Conservation (phyloP, 1,139 yeast species). For the Suhomyces maxii region DNA sequence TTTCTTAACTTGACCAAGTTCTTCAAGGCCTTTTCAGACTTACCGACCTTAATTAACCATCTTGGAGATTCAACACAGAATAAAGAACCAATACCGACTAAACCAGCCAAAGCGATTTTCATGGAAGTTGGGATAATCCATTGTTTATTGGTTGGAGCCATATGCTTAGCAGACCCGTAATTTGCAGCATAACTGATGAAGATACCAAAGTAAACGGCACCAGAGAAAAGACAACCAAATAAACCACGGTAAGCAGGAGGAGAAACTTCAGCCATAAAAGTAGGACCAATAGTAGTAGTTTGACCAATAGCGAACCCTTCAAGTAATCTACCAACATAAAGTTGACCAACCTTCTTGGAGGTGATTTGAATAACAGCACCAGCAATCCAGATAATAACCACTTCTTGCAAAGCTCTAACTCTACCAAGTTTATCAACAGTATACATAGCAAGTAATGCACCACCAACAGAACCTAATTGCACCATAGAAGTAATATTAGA, state of each 20-base stretch:
- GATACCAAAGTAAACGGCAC: constrained; percentile 56
- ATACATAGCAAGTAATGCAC: constrained; percentile 52
- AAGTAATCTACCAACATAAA: constrained; percentile 54
- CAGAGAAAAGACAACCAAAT: constrained; percentile 51
- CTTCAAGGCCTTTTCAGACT: constrained; percentile 34
- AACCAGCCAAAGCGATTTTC: constrained; percentile 45
- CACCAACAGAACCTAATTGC: constrained; percentile 60
- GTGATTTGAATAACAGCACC: constrained; percentile 53
- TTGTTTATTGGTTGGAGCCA: constrained; percentile 29
- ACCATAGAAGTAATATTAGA: constrained; percentile 65
- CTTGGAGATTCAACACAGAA: constrained; percentile 47
- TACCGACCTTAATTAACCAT: constrained; percentile 43
- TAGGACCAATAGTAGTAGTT: constrained; percentile 58
- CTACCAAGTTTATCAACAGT: constrained; percentile 58
- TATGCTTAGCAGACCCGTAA: constrained; percentile 41
- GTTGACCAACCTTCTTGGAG: constrained; percentile 46
- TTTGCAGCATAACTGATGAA: constrained; percentile 53
- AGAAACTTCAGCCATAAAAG: constrained; percentile 54
- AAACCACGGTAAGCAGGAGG: constrained; percentile 55
- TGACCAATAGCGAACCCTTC: constrained; percentile 60
- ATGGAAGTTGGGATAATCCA: constrained; percentile 42
- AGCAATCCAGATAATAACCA: constrained; percentile 46
- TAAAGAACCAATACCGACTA: constrained; percentile 36
- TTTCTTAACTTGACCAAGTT: constrained; percentile 48
- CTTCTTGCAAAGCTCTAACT: constrained; percentile 49